A percentile compares a stretch with the other conserved stretches of the same genome.
phyloP scores from a whole-genome alignment of 2,329 filamentous ascomycete species.

The Cytospora chrysosperma region DNA sequence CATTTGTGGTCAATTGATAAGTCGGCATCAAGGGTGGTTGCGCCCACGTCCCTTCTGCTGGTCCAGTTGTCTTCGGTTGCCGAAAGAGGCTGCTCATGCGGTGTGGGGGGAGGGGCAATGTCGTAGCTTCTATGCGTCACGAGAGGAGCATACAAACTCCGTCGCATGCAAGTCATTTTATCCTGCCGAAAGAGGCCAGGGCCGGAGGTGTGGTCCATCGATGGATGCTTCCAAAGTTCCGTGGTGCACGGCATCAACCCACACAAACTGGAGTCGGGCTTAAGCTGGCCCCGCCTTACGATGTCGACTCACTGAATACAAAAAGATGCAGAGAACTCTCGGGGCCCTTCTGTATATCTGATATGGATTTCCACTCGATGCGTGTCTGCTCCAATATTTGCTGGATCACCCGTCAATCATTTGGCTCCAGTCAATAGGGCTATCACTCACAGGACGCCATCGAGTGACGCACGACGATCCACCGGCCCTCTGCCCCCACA shows the following conservation, averaged over 20 bases:
- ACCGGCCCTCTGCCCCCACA: background rate
- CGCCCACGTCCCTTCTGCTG: background rate
- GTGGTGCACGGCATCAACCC: conserved; percentile 3
- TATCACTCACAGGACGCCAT: background rate
- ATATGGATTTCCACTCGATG: conserved; percentile 1
- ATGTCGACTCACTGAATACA: conserved; percentile 5
- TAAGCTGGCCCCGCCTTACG: background rate
- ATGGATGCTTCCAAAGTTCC: background rate
- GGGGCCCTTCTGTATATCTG: background rate
- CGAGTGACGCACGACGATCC: background rate
- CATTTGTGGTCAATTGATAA: conserved; percentile 19
- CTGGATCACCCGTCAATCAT: background rate
- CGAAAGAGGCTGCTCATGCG: conserved; percentile 16
- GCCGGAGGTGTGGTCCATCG: conserved; percentile 6
- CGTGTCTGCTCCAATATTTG: background rate
- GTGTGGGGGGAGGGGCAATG: conserved; percentile 1
- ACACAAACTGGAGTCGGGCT: background rate
- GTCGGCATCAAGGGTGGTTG: background rate
- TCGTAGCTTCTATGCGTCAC: background rate
- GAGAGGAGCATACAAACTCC: background rate
- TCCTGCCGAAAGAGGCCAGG: conserved; percentile 17
- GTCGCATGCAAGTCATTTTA: conserved; percentile 18
- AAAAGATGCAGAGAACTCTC: background rate
- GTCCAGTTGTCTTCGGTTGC: conserved; percentile 9
- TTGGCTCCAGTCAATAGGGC: background rate